Evolutionary conservation across 2,329 filamentous ascomycete genomes (phyloP), one percentile per base, ranked within the genome.

Genomic region (Colletotrichum liaoningense): DNA sequence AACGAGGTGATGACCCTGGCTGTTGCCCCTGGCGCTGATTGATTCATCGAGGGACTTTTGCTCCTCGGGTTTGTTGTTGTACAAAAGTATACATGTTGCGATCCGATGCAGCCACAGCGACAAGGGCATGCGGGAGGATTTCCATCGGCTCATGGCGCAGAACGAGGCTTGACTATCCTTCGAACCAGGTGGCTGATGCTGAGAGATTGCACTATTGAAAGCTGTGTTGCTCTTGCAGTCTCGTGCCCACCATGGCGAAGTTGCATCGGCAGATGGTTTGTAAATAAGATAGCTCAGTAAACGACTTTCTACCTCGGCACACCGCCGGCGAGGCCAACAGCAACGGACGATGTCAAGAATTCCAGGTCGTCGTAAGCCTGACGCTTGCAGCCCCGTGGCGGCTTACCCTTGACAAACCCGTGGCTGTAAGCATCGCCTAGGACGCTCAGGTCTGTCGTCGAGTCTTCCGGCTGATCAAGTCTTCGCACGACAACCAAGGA

Each of bases 321-420:
- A 33, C 62, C 73, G 26, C 74, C 74, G 4, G 74, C 74, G 3
- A 75, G 67, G 4, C 74, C 74, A 16, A 75, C 74, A 8, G 74
- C 74, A 14, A 75, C 72, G 9, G 72, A 75, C 7, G 74, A 75
- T 9, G 73, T 71, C 42, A 74, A 24, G 33, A 75, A 65, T 24
- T 75, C 74, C 16, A 52, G 33, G 42, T 74, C 63, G 49, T 65
- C 62, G n/a, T 74, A 74, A 6, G 55, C 28, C 33, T 73, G 16
- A 3, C 42, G 55, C 33, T 65, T 71, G 30, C 66, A 64, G 1
- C 33, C 62, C 6, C 30, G 63, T 3, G 73, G 65, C 49, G 69
- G 57, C 38, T 33, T 57, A 2, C 64, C 69, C 14, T 69, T 54
- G 65, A 57, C 42, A 16, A 73, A 56, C 0, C 73, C 71, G 12